Base-by-base conservation (phyloP, 495 filamentous ascomycete genomes). In the Xylaria cubensis region DNA sequence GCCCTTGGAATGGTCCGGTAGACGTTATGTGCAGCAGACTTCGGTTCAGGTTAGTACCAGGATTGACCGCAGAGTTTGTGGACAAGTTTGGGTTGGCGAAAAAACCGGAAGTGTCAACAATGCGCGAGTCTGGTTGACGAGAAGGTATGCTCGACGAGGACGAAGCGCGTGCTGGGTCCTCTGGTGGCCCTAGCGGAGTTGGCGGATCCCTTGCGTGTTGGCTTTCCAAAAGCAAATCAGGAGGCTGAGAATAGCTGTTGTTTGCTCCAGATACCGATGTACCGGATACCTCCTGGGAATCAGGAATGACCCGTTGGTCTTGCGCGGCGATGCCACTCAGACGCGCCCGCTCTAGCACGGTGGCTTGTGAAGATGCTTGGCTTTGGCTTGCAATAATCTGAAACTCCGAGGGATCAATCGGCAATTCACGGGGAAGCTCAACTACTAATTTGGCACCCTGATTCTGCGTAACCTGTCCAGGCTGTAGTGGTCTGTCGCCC, bases 201-300 rank as follows among this genome's bases (percentile, higher is more conserved):
- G 68, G 26, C 55, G 39, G 32, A 24, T 69, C 71, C 62, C 34
- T 24, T 7, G 24, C 50, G 24, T n/a, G 29, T 46, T 71, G 72
- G 51, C 73, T 75, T 64, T 53, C 55, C 24, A n/a, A 59, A 17
- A 73, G 50, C 21, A 50, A 72, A 44, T 41, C 48, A 13, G 26
- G 13, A 36, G 44, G 29, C 19, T 64, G 42, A 41, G 69, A 21
- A 36, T 71, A 61, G 58, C 71, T 75, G 21, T 36, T 50, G 12
- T 74, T 64, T 15, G 61, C 51, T 8, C 71, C 67, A 21, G 69
- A 76, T 32, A 44, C 48, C 26, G 75, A 72, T 19, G 71, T 59
- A 15, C 65, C 66, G 24, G 74, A 74, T 19, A 74, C 29, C 39
- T 64, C 76, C 53, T 78, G 78, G n/a, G 78, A 78, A 67, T 78